phyloP scores from a whole-genome alignment of 1,284 basidiomycete genomes.

The Cryptococcus maquisensis region DNA sequence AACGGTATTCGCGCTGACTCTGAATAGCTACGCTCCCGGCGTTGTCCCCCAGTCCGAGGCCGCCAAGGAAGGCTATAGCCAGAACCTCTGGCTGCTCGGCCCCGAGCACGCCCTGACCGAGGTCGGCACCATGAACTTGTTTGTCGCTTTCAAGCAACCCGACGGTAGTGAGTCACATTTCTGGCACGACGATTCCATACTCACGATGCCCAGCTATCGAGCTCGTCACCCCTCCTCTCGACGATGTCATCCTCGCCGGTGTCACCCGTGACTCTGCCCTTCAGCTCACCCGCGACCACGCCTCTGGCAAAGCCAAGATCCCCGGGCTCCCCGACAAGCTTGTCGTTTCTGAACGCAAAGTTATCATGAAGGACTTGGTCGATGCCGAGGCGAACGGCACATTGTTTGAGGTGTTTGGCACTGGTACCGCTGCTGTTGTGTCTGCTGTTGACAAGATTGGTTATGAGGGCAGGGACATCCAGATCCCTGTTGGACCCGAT shows the following conservation, averaged over 20 bases:
- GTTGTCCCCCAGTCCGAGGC: conserved; percentile 82
- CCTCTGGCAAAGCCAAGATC: conserved; percentile 56
- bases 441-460: conserved; percentile 78
- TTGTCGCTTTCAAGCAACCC: conserved; percentile 72
- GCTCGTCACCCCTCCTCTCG: conserved; percentile 85
- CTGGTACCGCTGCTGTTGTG: conserved; percentile 86
- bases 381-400: conserved; percentile 64
- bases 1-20: background rate
- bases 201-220: conserved; percentile 56
- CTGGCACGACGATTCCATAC: background rate
- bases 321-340: conserved; percentile 64
- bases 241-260: conserved; percentile 93
- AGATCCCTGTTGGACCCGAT: conserved; percentile 76
- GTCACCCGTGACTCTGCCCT: conserved; percentile 78
- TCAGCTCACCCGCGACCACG: conserved; percentile 71
- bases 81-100: conserved; percentile 93
- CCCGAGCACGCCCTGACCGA: conserved; percentile 79
- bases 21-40: conserved; percentile 69
- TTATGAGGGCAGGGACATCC: conserved; percentile 77
- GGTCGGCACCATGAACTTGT: conserved; percentile 91
- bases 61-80: conserved; percentile 78
- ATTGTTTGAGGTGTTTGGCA: conserved; percentile 87
- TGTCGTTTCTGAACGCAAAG: conserved; percentile 72
- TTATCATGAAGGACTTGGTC: conserved; percentile 85
- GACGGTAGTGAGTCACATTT: conserved; percentile 59